Evolutionary conservation across 805 yeast species (phyloP), one percentile per base, ranked within the genome.

Genomic region (Cyberlindnera mrakii): DNA sequence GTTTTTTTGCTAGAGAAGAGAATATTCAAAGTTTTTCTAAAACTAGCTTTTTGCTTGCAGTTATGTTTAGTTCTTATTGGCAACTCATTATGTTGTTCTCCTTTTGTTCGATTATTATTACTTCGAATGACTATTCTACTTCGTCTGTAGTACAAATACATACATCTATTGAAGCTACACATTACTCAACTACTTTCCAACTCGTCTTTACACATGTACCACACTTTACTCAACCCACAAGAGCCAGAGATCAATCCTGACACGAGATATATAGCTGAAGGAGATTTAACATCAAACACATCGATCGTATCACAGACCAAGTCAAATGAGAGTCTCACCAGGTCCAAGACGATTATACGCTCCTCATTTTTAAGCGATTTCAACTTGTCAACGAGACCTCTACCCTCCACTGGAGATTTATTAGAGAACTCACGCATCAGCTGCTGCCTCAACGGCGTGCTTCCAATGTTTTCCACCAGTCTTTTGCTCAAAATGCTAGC

Each of bases 291-390:
- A 18, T 66, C 55, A 47, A 74, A 74, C 11, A 75, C 67, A 44
- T 66, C 72, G 3, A 73, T 65, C 1, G 75, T 55, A 53, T 74
- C 78, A 43, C 72, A 77, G 10, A 64, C 52, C 33, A 73, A 65
- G 56, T 77, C 82, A 42, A 72, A 75, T 1, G 61, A 18, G 11
- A 73, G 54, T 50, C 73, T 68, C 3, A 62, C 47, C 1, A 75
- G 35, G 48, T 75, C 79, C 14, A 74, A 47, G 27, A 65, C 48
- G 2, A 69, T 57, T 14, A 67, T 47, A 13, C 46, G 50, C 41
- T 67, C 69, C 42, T 71, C 66, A 29, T 62, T 58, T 35, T 65
- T 58, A 33, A 71, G 42, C 15, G 56, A 53, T 23, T 58, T 49
- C 36, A 72, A 42, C 49, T 68, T 67, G 30, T n/a, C 9, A 3